A percentile compares a stretch with the other conserved stretches of the same genome.
Evolutionary conservation across 140 eudicot species (phyloP).

Genomic region (Anethum foeniculum): DNA sequence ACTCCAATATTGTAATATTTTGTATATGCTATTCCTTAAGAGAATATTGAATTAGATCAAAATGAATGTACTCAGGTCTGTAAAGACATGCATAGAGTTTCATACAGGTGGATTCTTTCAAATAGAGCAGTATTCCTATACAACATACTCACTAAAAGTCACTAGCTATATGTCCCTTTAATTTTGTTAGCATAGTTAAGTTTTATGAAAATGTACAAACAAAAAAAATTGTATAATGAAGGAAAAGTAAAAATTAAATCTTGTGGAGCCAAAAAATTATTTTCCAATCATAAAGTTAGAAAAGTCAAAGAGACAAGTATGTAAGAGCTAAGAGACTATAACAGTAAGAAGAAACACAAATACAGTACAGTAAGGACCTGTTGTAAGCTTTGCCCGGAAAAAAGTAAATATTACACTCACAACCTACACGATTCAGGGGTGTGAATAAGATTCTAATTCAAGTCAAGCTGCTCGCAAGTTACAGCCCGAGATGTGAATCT

Average conservation of each 20-base stretch:
- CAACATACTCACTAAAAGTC: background rate
- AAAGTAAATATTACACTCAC: background rate
- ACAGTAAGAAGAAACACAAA: background rate
- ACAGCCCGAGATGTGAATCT: no score
- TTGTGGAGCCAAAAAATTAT: no score
- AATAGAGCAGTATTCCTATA: background rate
- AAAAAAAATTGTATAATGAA: background rate
- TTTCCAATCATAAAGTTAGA: background rate
- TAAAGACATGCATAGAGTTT: background rate
- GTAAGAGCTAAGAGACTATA: background rate
- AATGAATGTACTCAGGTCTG: background rate
- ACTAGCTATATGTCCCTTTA: background rate
- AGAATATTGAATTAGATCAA: background rate
- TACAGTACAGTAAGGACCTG: background rate
- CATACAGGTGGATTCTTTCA: background rate
- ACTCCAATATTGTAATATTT: background rate
- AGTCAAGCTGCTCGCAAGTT: no score
- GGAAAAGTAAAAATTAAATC: background rate
- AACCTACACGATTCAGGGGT: background rate
- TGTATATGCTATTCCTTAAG: background rate
- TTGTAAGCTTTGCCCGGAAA: background rate
- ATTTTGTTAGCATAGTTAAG: background rate
- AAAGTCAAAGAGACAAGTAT: background rate
- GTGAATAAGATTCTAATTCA: background rate
- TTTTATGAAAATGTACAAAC: background rate